phyloP scores from a whole-genome alignment of 2,329 filamentous ascomycete genomes.

The Pestalotiopsis sp. region DNA sequence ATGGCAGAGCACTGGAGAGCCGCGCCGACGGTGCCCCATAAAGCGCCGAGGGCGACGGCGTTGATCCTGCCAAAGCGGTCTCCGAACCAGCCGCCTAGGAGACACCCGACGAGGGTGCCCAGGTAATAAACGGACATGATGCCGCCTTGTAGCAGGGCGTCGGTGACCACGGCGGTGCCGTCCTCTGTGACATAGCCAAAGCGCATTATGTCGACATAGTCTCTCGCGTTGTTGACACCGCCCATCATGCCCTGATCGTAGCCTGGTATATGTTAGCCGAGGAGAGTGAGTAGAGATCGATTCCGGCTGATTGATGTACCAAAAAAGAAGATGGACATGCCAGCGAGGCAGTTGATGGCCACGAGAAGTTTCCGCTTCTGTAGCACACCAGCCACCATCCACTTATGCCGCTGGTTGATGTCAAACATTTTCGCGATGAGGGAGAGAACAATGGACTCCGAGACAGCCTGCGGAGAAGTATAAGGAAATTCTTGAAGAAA shows the following conservation, averaged over 20 bases:
- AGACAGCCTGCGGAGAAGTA: too few relatives aligned
- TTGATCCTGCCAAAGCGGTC: constrained; percentile 65
- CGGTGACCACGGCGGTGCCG: constrained; percentile 55
- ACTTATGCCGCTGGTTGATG: neutral
- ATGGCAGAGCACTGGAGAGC: constrained; percentile 66
- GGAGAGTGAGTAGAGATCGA: neutral
- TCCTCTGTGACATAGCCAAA: constrained; percentile 62
- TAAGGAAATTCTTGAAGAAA: too few relatives aligned
- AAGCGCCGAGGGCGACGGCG: constrained; percentile 61
- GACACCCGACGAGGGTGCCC: constrained; percentile 63
- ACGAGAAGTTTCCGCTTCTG: constrained; percentile 33
- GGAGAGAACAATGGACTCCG: too few relatives aligned
- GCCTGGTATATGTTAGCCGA: constrained; percentile 20
- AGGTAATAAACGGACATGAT: constrained; percentile 61
- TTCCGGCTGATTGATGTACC: constrained; percentile 27
- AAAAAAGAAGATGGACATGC: constrained; percentile 70
- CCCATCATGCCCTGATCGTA: constrained; percentile 49
- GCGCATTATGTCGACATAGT: constrained; percentile 67
- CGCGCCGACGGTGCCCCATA: constrained; percentile 65
- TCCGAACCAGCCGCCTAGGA: constrained; percentile 65
- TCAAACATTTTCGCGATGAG: neutral
- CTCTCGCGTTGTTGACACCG: constrained; percentile 61
- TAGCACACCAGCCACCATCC: constrained; percentile 30
- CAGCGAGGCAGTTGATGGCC: constrained; percentile 63
- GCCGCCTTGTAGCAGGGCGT: constrained; percentile 64